These are phyloP conservation scores for Fomitopsis pulvina DNA, from an alignment of 768 basidiomycete genomes.

Conservation along the genomic window DNA sequence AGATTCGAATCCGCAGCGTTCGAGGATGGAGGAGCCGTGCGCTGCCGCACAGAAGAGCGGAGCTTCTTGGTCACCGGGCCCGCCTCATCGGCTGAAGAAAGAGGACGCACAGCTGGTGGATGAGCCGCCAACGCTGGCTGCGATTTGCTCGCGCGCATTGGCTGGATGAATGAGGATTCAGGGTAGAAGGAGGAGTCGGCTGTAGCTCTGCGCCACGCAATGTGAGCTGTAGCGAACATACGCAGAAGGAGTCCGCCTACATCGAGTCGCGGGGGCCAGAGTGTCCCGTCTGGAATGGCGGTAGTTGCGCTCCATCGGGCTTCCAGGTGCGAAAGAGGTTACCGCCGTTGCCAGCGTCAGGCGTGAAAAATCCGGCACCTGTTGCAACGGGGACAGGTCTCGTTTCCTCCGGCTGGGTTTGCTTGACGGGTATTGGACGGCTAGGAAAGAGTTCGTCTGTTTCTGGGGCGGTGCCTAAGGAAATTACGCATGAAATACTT, in stretches of 20 bases:
- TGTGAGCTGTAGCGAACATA: too few species aligned
- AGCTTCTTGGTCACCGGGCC: slow-evolving; percentile 74
- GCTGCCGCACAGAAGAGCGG: slow-evolving; percentile 53
- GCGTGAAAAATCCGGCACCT: slow-evolving; percentile 72
- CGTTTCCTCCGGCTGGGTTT: slow-evolving; percentile 41
- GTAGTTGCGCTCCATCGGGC: slow-evolving; percentile 41
- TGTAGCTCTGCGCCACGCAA: slow-evolving; percentile 35
- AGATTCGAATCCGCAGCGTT: slow-evolving; percentile 15
- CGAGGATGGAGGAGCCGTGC: slow-evolving; percentile 35
- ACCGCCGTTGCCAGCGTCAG: slow-evolving; percentile 50
- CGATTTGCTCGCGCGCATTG: slow-evolving; percentile 22
- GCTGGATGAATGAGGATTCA: slow-evolving; percentile 55
- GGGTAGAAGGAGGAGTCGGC: slow-evolving; percentile 50
- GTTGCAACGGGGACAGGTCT: slow-evolving; percentile 46
- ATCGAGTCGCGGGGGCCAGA: slow-evolving; percentile 53
- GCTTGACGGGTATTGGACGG: slow-evolving; percentile 49
- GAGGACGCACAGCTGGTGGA: slow-evolving; percentile 52
- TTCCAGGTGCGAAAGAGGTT: slow-evolving; percentile 56
- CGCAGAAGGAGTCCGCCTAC: slow-evolving; percentile 32
- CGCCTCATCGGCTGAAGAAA: slow-evolving; percentile 78
- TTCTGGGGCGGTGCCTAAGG: slow-evolving; percentile 58
- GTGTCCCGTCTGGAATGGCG: slow-evolving; percentile 53
- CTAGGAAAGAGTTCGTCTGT: slow-evolving; percentile 70
- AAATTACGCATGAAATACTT: slow-evolving; percentile 6
- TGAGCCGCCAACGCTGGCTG: slow-evolving; percentile 32